Base-by-base conservation (phyloP, 805 yeast species). In the Candida ipomoeae region DNA sequence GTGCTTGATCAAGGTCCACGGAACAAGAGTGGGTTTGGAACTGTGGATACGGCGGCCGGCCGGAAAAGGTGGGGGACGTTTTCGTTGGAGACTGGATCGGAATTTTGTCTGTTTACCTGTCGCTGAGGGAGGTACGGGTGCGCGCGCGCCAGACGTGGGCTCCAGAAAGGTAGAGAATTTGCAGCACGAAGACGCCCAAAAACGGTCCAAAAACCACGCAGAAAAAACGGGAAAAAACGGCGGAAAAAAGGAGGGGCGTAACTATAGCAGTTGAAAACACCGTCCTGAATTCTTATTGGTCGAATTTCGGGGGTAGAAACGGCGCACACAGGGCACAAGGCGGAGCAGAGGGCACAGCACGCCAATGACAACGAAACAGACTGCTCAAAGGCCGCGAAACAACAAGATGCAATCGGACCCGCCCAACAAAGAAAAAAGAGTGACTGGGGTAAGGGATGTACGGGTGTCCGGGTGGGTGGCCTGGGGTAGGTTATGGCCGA, bases 401-500 rank as follows among this genome's bases (percentile, higher is more conserved):
- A 39, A 23, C 17, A 23, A 23, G n/a, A 13, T 37, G 26, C 40
- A n/a, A 37, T 6, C 40, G 14, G n/a, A 6, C 10, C 13, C 26
- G 23, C 21, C 23, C 23, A 37, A 37, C 23, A 18, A 32, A 10
- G 20, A 21, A 52, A 52, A 14, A 52, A 14, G 55, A 52, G 39
- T 47, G 55, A 52, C 55, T 50, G 40, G 53, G 48, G 54, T 51
- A 39, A 49, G 54, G 34, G 21, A 23, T 34, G 44, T 42, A 33
- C 45, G 38, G 38, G 26, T 15, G 17, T 40, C n/a, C 35, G 35
- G 21, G 15, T 7, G 2, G 29, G 41, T 26, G 14, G 41, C 41
- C n/a, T 29, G 8, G 13, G 14, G 18, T 41, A 36, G 37, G 8
- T 6, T 10, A 26, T 34, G 38, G 45, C 38, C 21, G 34, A 20